Evolutionary conservation across 2,329 filamentous ascomycete genomes (phyloP), one percentile per base, ranked within the genome.

Genomic region (Hypoxylon sp.): DNA sequence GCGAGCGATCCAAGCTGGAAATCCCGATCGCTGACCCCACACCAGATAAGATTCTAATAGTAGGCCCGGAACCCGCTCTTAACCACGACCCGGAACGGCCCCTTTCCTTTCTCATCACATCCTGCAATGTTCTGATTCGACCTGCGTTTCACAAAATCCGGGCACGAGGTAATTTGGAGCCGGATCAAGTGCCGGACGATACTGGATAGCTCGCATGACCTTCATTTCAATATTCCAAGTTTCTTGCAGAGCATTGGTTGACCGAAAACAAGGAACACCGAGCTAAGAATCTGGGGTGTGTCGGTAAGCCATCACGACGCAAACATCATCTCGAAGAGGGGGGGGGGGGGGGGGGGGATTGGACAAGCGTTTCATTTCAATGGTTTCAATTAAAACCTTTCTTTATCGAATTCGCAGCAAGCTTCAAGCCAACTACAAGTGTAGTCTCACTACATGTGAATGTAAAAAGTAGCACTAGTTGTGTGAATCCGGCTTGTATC

Each of bases 331-430:
- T 10, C 32, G 13, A 34, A 34, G 32, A 15, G 11, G 10, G 3
- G 3, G 5, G 17, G 10, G 17, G 37, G 11, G 10, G 3, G 3
- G 5, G 17, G 10, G 17, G 37, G 37, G n/a, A 41, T 6, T 19
- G 37, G 19, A 13, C 37, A 41, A 41, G 37, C 19, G 37, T 57
- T 47, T 44, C 50, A 59, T 39, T 47, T 54, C 53, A 47, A 28
- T 66, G 24, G 50, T 64, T 67, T 67, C 61, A 64, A 64, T 64
- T 67, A 64, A 64, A 64, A n/a, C n/a, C 34, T n/a, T 13, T 59
- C 24, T 51, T 64, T 56, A 54, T 62, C 59, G 55, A 54, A 63
- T 59, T 47, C 24, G 54, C 49, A 59, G 61, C 22, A 59, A 57
- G 61, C 64, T 54, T 64, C 50, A 56, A 62, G 64, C 64, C 48